Evolutionary conservation across 805 yeast genomes (phyloP).

Genomic region (Candida ponderosae): DNA sequence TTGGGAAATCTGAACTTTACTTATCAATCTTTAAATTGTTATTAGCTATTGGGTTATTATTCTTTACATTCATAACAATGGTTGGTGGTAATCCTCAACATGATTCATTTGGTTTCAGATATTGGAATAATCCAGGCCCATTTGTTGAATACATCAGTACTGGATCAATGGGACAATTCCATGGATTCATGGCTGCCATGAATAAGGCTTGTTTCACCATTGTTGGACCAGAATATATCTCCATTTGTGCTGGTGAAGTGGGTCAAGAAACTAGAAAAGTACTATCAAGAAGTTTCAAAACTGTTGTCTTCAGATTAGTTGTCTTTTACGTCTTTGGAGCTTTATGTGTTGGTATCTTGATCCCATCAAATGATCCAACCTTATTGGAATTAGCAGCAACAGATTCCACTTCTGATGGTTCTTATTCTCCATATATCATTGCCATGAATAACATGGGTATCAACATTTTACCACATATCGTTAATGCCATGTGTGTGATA

Average conservation of each 20-base stretch:
- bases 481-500: constrained; percentile 44
- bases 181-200: constrained; percentile 66
- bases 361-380: constrained; percentile 52
- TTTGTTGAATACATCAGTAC: constrained; percentile 46
- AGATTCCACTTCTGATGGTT: constrained; percentile 33
- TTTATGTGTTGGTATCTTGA: constrained; percentile 58
- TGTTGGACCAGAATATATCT: constrained; percentile 79
- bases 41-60: constrained; percentile 60
- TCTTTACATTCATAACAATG: constrained; percentile 74
- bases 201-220: constrained; percentile 68
- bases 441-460: constrained; percentile 46
- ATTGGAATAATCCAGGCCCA: constrained; percentile 44
- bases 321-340: constrained; percentile 62
- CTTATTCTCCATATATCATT: constrained; percentile 50
- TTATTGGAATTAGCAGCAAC: constrained; percentile 36
- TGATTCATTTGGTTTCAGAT: constrained; percentile 53
- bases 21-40: constrained; percentile 64
- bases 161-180: constrained; percentile 56
- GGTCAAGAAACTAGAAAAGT: constrained; percentile 62
- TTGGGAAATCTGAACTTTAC: constrained; percentile 81
- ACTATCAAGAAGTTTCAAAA: constrained; percentile 67
- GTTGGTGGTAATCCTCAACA: constrained; percentile 77
- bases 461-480: constrained; percentile 41
- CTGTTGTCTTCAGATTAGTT: constrained; percentile 55
- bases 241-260: constrained; percentile 78